Evolutionary conservation across 768 basidiomycete species (phyloP).

Genomic region (Suillus bovinus): DNA sequence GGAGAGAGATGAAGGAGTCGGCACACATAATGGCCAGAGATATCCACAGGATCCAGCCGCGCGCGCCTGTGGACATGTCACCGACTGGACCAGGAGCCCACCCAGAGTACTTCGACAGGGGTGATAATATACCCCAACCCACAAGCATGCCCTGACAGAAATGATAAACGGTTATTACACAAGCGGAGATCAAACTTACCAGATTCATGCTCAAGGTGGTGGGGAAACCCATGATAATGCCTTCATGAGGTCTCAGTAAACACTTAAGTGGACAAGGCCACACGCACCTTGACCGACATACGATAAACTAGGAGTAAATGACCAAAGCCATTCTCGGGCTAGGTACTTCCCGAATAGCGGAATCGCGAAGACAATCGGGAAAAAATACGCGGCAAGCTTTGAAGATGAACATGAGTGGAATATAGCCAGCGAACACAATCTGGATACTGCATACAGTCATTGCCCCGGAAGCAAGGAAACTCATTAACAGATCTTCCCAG

Average conservation of each 20-base stretch:
- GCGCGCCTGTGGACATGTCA: constrained; percentile 84
- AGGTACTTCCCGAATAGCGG: constrained; percentile 84
- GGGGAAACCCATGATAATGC: constrained; percentile 97
- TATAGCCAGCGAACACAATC: background rate
- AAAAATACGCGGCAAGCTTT: constrained; percentile 85
- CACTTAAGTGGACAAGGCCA: constrained; percentile 6
- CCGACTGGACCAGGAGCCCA: constrained; percentile 96
- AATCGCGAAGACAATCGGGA: constrained; percentile 84
- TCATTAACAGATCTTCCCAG: constrained; percentile 76
- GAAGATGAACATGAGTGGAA: constrained; percentile 10
- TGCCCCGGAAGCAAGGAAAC: constrained; percentile 71
- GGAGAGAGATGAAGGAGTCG: constrained; percentile 83
- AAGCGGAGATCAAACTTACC: constrained; percentile 38
- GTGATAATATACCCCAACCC: constrained; percentile 94
- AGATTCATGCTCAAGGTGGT: constrained; percentile 93
- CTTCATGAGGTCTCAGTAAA: constrained; percentile 34
- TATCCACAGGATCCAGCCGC: constrained; percentile 97
- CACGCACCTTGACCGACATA: constrained; percentile 84
- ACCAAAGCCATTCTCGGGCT: constrained; percentile 90
- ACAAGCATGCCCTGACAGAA: constrained; percentile 83
- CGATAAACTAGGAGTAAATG: constrained; percentile 86
- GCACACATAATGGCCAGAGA: constrained; percentile 95
- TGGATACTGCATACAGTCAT: constrained; percentile 66
- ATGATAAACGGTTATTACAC: background rate
- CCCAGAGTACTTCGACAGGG: constrained; percentile 73